These are phyloP conservation scores for Kodamaea fukazawae DNA, from an alignment of 805 yeast genomes.

Conservation along the genomic window DNA sequence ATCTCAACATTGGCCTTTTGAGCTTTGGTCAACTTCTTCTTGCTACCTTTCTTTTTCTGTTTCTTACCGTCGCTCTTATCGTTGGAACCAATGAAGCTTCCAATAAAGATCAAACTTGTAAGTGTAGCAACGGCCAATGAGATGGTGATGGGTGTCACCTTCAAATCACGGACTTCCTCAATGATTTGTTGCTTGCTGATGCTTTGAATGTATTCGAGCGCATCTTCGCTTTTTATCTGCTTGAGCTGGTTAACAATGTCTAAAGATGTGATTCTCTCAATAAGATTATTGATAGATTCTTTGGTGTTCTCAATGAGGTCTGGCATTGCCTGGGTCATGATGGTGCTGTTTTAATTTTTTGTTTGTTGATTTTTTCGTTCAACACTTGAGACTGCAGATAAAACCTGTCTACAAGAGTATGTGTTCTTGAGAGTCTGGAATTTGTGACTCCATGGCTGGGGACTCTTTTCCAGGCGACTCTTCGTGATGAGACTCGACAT, in stretches of 20 bases:
- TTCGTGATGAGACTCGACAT: too few species aligned
- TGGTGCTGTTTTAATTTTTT: conserved; percentile 1
- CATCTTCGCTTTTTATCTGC: conserved; percentile 16
- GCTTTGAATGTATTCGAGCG: conserved; percentile 12
- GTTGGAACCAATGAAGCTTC: conserved; percentile 7
- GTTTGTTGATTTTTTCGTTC: conserved; percentile 7
- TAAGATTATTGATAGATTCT: conserved; percentile 2
- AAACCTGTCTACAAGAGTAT: conserved; percentile 1
- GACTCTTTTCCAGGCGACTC: too few species aligned
- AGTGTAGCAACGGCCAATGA: conserved; percentile 28
- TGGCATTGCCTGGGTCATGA: conserved; percentile 7
- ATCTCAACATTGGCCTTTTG: conserved; percentile 40
- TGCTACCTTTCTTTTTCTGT: conserved; percentile 23
- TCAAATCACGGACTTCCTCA: conserved; percentile 28
- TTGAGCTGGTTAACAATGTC: conserved; percentile 30
- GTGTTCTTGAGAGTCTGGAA: conserved; percentile 3
- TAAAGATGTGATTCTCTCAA: background rate
- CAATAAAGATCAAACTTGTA: conserved; percentile 26
- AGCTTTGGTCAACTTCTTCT: conserved; percentile 38
- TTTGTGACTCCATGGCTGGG: too few species aligned
- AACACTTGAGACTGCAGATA: background rate
- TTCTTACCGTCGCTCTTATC: conserved; percentile 4
- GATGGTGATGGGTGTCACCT: conserved; percentile 33
- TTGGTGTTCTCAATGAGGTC: conserved; percentile 6
- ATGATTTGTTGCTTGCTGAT: conserved; percentile 23